Evolutionary conservation across 2,329 filamentous ascomycete species (phyloP).

Genomic region (Colletotrichum chrysophilum): DNA sequence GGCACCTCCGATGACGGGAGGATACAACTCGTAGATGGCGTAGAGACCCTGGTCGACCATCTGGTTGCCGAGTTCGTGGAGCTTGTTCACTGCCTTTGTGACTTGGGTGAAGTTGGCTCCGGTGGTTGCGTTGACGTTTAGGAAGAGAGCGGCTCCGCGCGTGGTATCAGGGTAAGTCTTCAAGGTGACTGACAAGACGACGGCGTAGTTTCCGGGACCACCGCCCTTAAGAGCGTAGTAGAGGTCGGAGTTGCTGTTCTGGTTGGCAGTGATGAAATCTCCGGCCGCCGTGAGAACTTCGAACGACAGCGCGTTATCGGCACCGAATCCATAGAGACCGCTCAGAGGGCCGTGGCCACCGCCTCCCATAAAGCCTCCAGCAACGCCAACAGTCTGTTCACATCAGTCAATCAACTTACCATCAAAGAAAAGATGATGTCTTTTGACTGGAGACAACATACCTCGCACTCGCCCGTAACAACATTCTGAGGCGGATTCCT

Average conservation of each 20-base stretch:
- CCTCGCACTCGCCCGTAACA: conserved; percentile 58
- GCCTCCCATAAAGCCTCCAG: conserved; percentile 66
- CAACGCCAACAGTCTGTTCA: conserved; percentile 56
- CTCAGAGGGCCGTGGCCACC: conserved; percentile 59
- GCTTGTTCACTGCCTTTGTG: conserved; percentile 9
- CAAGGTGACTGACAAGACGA: conserved; percentile 57
- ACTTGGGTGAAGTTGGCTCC: conserved; percentile 10
- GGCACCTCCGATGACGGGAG: background rate
- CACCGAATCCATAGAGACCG: conserved; percentile 46
- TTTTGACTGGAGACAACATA: background rate
- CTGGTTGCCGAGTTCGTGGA: conserved; percentile 13
- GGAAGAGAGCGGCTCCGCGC: conserved; percentile 5
- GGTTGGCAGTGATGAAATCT: conserved; percentile 47
- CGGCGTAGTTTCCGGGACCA: conserved; percentile 56
- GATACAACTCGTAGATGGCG: conserved; percentile 20
- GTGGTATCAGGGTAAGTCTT: conserved; percentile 47
- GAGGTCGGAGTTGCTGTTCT: conserved; percentile 52
- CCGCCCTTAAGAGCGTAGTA: conserved; percentile 64
- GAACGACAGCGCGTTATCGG: conserved; percentile 54
- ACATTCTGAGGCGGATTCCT: conserved; percentile 45
- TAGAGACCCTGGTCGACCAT: conserved; percentile 21
- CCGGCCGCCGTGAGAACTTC: conserved; percentile 53
- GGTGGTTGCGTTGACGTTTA: conserved; percentile 19
- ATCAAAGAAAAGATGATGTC: fast-evolving
- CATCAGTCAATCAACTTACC: background rate